Conservation (phyloP, 164 flowering plant genomes). For the Nymphaea colorata region DNA sequence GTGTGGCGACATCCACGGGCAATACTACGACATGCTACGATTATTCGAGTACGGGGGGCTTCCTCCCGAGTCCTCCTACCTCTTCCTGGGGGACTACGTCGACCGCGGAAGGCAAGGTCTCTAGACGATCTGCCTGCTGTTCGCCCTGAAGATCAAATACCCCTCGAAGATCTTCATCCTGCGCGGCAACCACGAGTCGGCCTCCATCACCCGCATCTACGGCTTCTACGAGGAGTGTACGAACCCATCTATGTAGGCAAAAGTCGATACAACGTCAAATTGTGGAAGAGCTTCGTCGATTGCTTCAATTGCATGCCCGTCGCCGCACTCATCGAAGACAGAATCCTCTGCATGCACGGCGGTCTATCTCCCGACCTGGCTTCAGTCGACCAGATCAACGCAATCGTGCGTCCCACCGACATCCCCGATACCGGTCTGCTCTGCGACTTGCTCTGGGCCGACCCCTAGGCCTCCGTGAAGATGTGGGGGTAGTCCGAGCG, state of each 20-base stretch:
- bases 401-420: slow-evolving; percentile 58
- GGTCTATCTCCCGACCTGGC: slow-evolving; percentile 83
- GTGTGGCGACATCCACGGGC: slow-evolving; percentile 94
- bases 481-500: slow-evolving; percentile 55
- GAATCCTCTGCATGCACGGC: slow-evolving; percentile 90
- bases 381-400: slow-evolving; percentile 51
- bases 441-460: slow-evolving; percentile 87
- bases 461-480: slow-evolving; percentile 71
- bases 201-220: slow-evolving; percentile 73
- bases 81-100: slow-evolving; percentile 79
- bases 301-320: slow-evolving; percentile 85
- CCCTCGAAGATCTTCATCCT: slow-evolving; percentile 72
- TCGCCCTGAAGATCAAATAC: slow-evolving; percentile 74
- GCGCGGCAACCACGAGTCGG: slow-evolving; percentile 79
- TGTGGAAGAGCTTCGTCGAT: slow-evolving; percentile 70
- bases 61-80: slow-evolving; percentile 67
- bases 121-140: slow-evolving; percentile 75
- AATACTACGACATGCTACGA: slow-evolving; percentile 62
- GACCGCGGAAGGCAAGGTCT: slow-evolving; percentile 86
- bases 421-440: slow-evolving; percentile 87
- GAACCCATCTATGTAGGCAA: too few species aligned
- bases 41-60: slow-evolving; percentile 80
- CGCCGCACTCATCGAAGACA: slow-evolving; percentile 77
- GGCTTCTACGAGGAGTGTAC: slow-evolving; percentile 91
- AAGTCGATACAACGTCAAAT: slow-evolving; percentile 67